Conservation (phyloP, 345 rosid species). For the Bruguiera gymnorhiza region DNA sequence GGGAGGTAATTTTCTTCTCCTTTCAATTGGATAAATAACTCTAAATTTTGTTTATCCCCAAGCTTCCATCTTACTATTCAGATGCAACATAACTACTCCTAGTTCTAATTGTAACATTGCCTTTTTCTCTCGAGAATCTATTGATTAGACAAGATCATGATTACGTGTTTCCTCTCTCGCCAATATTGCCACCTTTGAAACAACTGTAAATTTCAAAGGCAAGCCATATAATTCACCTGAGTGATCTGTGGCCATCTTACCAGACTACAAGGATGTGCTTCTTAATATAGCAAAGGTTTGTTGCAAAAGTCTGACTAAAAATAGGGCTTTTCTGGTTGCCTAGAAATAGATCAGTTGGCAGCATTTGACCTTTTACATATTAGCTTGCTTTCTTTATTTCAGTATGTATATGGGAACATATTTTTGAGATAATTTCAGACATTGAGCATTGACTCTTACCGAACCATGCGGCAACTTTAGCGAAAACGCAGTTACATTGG, state of each 20-base stretch:
- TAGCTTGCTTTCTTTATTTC: too few species aligned
- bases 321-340: neutral
- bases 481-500: too few species aligned
- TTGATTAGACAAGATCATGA: slow-evolving; percentile 62
- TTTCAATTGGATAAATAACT: neutral
- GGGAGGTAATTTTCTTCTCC: neutral
- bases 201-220: slow-evolving; percentile 61
- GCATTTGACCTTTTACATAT: too few species aligned
- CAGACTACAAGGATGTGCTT: slow-evolving; percentile 82
- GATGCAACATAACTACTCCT: neutral
- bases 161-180: slow-evolving; percentile 86
- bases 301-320: slow-evolving; percentile 3
- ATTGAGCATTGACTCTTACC: too few species aligned
- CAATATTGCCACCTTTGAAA: slow-evolving; percentile 56
- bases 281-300: slow-evolving; percentile 86
- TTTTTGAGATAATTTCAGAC: too few species aligned
- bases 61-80: neutral
- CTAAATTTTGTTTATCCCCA: too few species aligned
- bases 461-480: too few species aligned
- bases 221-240: slow-evolving; percentile 72
- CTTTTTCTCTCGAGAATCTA: slow-evolving; percentile 50
- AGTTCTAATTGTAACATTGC: neutral
- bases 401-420: too few species aligned
- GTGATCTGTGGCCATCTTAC: slow-evolving; percentile 97
- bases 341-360: too few species aligned